Conservation (phyloP, 2,329 filamentous ascomycete species). For the Aspergillus bombycis region DNA sequence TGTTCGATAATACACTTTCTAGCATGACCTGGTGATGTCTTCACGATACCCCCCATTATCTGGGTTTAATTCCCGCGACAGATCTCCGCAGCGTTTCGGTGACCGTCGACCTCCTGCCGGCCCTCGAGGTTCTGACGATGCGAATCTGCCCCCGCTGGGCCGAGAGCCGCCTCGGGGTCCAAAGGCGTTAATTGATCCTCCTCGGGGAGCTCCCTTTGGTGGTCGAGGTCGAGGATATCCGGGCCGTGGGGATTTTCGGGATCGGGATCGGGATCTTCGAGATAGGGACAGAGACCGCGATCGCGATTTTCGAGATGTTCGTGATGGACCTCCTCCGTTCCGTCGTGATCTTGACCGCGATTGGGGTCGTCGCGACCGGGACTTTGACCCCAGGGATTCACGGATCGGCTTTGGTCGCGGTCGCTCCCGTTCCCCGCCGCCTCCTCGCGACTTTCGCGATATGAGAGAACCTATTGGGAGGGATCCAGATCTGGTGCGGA, state of each 20-base stretch:
- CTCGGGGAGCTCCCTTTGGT: conserved; percentile 54
- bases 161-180: conserved; percentile 81
- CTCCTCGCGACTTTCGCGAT: conserved; percentile 45
- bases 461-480: conserved; percentile 37
- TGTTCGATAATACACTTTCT: conserved; percentile 22
- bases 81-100: conserved; percentile 71
- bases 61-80: conserved; percentile 66
- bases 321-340: conserved; percentile 43
- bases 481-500: conserved; percentile 44
- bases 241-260: conserved; percentile 37
- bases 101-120: conserved; percentile 66
- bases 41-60: conserved; percentile 66
- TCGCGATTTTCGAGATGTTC: conserved; percentile 43
- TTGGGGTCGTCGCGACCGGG: conserved; percentile 51
- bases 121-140: conserved; percentile 58
- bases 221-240: conserved; percentile 50
- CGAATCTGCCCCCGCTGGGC: conserved; percentile 58
- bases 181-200: conserved; percentile 73
- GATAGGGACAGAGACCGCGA: conserved; percentile 49
- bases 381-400: conserved; percentile 48
- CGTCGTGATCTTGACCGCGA: conserved; percentile 49
- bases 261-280: conserved; percentile 67
- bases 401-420: conserved; percentile 51
- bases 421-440: conserved; percentile 46
- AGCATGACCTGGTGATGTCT: conserved; percentile 52